Evolutionary conservation across 2,329 filamentous ascomycete species (phyloP).

Genomic region (Apiospora pterosperma): DNA sequence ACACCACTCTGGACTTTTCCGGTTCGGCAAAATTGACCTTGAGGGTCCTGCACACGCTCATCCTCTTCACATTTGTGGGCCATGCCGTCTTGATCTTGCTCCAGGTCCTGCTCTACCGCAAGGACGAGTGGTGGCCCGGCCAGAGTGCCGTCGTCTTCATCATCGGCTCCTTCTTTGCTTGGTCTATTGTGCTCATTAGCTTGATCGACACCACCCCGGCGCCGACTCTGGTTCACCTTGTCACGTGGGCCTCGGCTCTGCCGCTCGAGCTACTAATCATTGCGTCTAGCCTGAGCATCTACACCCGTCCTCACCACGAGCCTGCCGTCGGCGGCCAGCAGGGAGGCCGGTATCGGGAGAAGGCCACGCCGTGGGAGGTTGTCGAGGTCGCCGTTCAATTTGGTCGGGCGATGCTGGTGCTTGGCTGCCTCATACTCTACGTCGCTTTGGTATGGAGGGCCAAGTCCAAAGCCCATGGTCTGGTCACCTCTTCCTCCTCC

Average conservation of each 20-base stretch:
- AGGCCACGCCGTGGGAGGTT: constrained; percentile 20
- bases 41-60: background rate
- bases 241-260: constrained; percentile 29
- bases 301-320: constrained; percentile 22
- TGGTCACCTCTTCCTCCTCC: background rate
- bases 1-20: background rate
- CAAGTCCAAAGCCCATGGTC: background rate
- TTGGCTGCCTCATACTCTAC: background rate
- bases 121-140: constrained; percentile 5
- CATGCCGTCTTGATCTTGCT: background rate
- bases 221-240: constrained; percentile 29
- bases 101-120: background rate
- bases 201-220: constrained; percentile 11
- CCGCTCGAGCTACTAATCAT: constrained; percentile 30
- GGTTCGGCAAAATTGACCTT: background rate
- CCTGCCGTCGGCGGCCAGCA: constrained; percentile 23
- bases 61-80: constrained; percentile 3
- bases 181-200: constrained; percentile 4
- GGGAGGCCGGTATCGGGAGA: constrained; percentile 14
- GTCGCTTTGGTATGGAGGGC: background rate
- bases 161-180: constrained; percentile 5
- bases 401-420: constrained; percentile 18
- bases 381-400: constrained; percentile 25
- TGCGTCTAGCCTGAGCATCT: constrained; percentile 22
- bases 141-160: constrained; percentile 3